phyloP scores from a whole-genome alignment of 495 filamentous ascomycete species.

The Annulohypoxylon moriforme region DNA sequence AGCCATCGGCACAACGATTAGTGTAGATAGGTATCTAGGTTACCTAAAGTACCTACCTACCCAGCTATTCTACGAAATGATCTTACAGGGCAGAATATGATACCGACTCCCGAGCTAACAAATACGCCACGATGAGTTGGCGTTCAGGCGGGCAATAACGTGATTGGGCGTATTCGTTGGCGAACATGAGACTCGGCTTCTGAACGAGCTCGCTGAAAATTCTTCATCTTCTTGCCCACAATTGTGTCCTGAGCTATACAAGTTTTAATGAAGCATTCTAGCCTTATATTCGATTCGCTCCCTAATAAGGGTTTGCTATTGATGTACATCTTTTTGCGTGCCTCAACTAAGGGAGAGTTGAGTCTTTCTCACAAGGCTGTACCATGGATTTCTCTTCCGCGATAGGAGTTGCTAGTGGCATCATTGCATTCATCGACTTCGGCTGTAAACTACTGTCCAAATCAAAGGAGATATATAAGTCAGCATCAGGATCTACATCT shows the following conservation, averaged over 20 bases:
- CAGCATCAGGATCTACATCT: background rate
- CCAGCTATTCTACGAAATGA: too few species aligned
- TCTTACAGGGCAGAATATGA: too few species aligned
- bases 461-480: background rate
- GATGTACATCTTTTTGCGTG: too few species aligned
- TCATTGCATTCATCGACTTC: constrained; percentile 1
- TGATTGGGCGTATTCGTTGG: background rate
- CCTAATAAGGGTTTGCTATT: too few species aligned
- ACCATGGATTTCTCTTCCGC: background rate
- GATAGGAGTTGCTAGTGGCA: background rate
- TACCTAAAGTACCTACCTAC: background rate
- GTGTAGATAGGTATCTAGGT: background rate
- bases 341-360: too few species aligned
- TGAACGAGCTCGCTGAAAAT: too few species aligned
- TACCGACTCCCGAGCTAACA: too few species aligned
- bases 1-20: constrained; percentile 35
- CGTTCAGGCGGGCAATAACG: background rate
- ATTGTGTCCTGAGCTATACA: background rate
- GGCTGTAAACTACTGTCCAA: background rate
- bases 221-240: background rate
- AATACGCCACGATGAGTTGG: background rate
- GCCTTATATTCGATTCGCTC: too few species aligned
- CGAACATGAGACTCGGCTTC: background rate
- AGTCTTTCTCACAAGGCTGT: background rate
- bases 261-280: background rate